These are phyloP conservation scores for Ogataea neopini DNA, from an alignment of 805 yeast species.

Conservation along the genomic window DNA sequence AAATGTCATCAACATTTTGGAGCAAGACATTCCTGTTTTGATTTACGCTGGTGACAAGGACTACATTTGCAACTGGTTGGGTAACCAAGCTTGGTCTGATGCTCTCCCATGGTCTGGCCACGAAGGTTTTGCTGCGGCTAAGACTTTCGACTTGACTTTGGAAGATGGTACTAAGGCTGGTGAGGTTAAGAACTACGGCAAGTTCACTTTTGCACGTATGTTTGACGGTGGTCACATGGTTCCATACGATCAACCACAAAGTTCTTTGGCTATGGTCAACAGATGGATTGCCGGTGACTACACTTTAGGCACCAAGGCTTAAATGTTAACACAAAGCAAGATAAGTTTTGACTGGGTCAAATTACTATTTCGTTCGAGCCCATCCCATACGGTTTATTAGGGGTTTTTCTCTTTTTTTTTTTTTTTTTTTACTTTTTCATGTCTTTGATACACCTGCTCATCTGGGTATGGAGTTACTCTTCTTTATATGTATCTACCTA, in stretches of 20 bases:
- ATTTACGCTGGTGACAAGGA: conserved; percentile 96
- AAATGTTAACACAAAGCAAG: neutral
- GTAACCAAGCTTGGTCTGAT: conserved; percentile 82
- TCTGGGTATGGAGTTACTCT: neutral
- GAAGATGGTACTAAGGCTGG: conserved; percentile 55
- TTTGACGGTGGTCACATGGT: conserved; percentile 92
- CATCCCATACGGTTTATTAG: too few relatives aligned
- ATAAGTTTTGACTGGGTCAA: too few relatives aligned
- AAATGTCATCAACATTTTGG: conserved; percentile 57
- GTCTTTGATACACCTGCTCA: too few relatives aligned
- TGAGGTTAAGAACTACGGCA: conserved; percentile 67
- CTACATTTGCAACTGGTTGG: conserved; percentile 91
- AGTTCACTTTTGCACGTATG: conserved; percentile 75
- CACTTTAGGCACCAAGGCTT: conserved; percentile 32
- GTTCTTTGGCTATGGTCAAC: conserved; percentile 68
- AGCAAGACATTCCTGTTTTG: conserved; percentile 72
- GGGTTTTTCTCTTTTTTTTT: too few relatives aligned
- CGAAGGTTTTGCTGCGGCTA: conserved; percentile 29
- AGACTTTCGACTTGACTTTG: conserved; percentile 25
- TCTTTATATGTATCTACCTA: conserved; percentile 21
- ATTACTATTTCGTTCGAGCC: too few relatives aligned
- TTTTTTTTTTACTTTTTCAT: neutral
- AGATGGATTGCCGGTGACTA: conserved; percentile 70
- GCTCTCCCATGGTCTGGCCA: conserved; percentile 62
- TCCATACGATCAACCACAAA: conserved; percentile 82